Base-by-base conservation (phyloP, 306 rosid genomes). In the Vachellia collinsii region DNA sequence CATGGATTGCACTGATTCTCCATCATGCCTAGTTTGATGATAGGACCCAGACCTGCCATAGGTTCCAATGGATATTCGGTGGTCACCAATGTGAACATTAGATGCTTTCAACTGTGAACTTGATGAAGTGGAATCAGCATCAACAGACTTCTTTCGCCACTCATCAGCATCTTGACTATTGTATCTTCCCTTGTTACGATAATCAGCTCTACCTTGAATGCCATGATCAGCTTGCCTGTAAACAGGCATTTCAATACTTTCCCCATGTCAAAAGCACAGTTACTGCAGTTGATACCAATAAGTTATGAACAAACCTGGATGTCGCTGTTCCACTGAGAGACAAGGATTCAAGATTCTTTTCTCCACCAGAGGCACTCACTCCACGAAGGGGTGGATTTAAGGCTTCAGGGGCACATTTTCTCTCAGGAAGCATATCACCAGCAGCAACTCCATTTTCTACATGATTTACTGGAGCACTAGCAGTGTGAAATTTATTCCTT, bases 151-250 rank as follows among this genome's bases (percentile, higher is more conserved):
- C 86, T 89, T 93, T 82, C 64, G 86, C 94, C 94, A 79, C 74
- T 90, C 86, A 70, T 90, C 96, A 77, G 71, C 83, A 77, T 91
- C 96, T 82, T 81, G 93, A 73, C 79, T 69, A 75, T 80, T 87
- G 64, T 70, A 79, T 77, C 86, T 87, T 85, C 92, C 92, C 64
- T 80, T 88, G 67, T 83, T 88, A 85, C 71, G 82, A 78, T 91
- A 85, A 59, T 89, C 90, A 70, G 73, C 75, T 86, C 89, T 91
- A 68, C 89, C 85, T 76, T 91, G 97, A 82, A 88, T 62, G 64
- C 87, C 93, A 80, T 79, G 88, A 62, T 81, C 74, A 81, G 86
- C 50, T 85, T 79, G 89, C 97, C 99, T 95, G 94, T 79, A 75
- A 68, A 75, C 86, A 81, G 72, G 80, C 70, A 89, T 69, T 81